Base-by-base conservation (phyloP, 2,329 filamentous ascomycete genomes). In the Trichoderma harzianum region DNA sequence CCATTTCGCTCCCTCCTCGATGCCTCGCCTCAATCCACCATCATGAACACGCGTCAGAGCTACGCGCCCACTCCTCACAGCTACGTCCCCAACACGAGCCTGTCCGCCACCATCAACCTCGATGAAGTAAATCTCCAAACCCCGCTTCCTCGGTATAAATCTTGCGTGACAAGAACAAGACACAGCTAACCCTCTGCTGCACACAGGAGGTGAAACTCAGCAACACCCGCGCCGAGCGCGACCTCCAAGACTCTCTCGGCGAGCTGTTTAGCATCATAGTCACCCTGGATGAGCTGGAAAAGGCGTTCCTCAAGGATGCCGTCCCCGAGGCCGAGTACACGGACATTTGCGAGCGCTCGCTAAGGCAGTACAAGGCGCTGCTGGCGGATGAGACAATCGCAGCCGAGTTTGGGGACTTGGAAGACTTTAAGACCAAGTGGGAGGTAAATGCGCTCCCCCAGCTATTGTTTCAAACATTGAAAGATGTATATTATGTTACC, bases 181-280 rank as follows among this genome's bases (percentile, higher is more conserved):
- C 7, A 43, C 39, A 18, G 16, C 16, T 39, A 18, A 76, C 21
- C 11, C 47, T 51, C 58, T 18, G 67, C 65, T 5, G 68, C 24
- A 58, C 16, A 3, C n/a, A 97, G 92, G 96, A 98, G 86, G 94
- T 98, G 76, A 97, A 97, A 82, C 88, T 99, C 73, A 90, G 94
- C 64, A 91, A 93, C 51, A 97, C 92, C 26, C 91, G 93, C 76
- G 92, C 93, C 53, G 95, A 98, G 83, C 91, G 95, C 73, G 95
- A 99, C 79, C 86, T 98, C 1, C 94, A 98, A 81, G 96, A 98
- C 79, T 98, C 96, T 1, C 89, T 99, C 16, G 96, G 95, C 70
- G 96, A 99, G 82, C 91, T 99, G 28, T 99, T 98, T 83, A 97
- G 95, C 83, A 98, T 99, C 76, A 95, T 99, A 47, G 89, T 98